phyloP scores from a whole-genome alignment of 768 basidiomycete species.

The Tricholoma bakamatsutake region DNA sequence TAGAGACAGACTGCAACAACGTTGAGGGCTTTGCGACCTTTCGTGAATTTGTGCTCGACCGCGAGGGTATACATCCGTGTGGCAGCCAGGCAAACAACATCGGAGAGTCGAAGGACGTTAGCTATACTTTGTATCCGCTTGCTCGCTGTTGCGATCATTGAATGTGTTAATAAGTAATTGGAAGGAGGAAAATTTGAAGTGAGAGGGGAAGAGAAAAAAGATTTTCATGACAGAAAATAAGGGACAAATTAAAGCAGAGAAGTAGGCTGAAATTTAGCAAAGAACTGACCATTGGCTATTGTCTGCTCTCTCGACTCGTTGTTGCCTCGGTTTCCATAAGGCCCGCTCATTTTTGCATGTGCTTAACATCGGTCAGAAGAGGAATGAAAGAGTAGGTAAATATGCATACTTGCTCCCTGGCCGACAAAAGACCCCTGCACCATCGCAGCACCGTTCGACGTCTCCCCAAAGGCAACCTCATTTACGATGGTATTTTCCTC shows the following conservation, averaged over 20 bases:
- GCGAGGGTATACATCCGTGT: constrained; percentile 89
- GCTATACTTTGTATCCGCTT: constrained; percentile 82
- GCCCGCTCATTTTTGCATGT: constrained; percentile 76
- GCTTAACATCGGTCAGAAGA: constrained; percentile 37
- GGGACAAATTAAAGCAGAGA: too few relatives aligned
- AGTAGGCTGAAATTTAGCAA: background rate
- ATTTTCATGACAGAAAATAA: background rate
- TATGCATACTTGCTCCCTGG: constrained; percentile 78
- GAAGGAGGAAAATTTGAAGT: background rate
- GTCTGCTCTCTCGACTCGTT: constrained; percentile 87
- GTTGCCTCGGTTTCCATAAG: constrained; percentile 73
- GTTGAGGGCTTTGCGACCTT: constrained; percentile 87
- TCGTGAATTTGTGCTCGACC: constrained; percentile 90
- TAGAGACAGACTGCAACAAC: constrained; percentile 97
- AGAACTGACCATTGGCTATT: constrained; percentile 72
- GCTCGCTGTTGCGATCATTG: constrained; percentile 44
- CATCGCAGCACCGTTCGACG: constrained; percentile 86
- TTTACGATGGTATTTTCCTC: constrained; percentile 93
- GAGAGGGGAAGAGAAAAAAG: background rate
- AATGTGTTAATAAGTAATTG: background rate
- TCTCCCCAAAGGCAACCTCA: constrained; percentile 95
- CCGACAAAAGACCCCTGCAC: constrained; percentile 92
- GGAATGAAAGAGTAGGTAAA: background rate
- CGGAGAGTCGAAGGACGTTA: constrained; percentile 69
- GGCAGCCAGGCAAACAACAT: constrained; percentile 75